Evolutionary conservation across 2,329 filamentous ascomycete species (phyloP).

Genomic region (Fusarium metavorans): DNA sequence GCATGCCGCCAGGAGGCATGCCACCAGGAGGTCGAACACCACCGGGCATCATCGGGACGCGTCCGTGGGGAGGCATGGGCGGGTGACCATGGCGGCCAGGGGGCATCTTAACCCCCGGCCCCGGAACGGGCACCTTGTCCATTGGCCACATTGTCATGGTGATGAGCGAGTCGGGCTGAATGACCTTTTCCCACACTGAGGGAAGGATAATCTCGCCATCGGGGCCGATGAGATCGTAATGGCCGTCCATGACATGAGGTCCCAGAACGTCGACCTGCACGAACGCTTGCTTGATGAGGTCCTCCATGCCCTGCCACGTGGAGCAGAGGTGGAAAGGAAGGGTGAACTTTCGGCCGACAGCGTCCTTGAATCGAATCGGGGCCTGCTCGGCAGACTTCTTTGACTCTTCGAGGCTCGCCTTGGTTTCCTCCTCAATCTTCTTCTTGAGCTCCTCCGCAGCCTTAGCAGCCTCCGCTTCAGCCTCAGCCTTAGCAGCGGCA

Average conservation of each 20-base stretch:
- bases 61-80: conserved; percentile 16
- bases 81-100: conserved; percentile 23
- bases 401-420: conserved; percentile 60
- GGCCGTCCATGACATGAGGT: conserved; percentile 80
- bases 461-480: conserved; percentile 63
- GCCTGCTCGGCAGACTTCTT: conserved; percentile 71
- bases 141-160: conserved; percentile 72
- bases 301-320: conserved; percentile 90
- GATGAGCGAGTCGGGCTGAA: conserved; percentile 75
- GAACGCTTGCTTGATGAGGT: conserved; percentile 87
- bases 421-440: conserved; percentile 68
- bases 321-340: conserved; percentile 89
- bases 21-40: conserved; percentile 27
- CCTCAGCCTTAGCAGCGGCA: conserved; percentile 55
- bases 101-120: conserved; percentile 37
- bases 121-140: conserved; percentile 55
- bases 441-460: conserved; percentile 71
- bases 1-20: conserved; percentile 5
- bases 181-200: conserved; percentile 80
- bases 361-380: conserved; percentile 91
- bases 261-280: conserved; percentile 81
- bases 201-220: conserved; percentile 87
- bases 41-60: conserved; percentile 19
- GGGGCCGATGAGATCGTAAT: conserved; percentile 84
- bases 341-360: conserved; percentile 89